These are phyloP conservation scores for Cordyceps fumosorosea DNA, from an alignment of 2,329 filamentous ascomycete species.

Conservation along the genomic window DNA sequence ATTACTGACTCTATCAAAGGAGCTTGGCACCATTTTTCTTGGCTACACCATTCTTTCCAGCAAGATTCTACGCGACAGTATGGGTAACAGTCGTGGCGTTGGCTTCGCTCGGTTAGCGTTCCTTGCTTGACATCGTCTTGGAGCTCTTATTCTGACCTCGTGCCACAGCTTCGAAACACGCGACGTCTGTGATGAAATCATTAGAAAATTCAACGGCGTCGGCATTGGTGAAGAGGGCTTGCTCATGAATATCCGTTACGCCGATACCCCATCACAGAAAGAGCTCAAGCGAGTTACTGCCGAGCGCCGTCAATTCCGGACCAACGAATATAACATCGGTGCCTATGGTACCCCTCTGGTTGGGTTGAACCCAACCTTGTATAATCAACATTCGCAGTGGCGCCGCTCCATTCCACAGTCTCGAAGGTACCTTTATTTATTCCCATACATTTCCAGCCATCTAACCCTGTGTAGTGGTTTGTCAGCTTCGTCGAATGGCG, in stretches of 20 bases:
- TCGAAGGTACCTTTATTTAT: slow-evolving; percentile 23
- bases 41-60: slow-evolving; percentile 83
- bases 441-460: neutral
- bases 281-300: slow-evolving; percentile 93
- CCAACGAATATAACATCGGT: slow-evolving; percentile 84
- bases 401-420: slow-evolving; percentile 25
- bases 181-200: slow-evolving; percentile 83
- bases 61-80: slow-evolving; percentile 87
- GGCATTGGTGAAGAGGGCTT: slow-evolving; percentile 70
- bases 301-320: slow-evolving; percentile 89
- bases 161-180: slow-evolving; percentile 72
- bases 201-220: slow-evolving; percentile 77
- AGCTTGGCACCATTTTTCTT: slow-evolving; percentile 70
- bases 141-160: slow-evolving; percentile 18
- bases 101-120: slow-evolving; percentile 81
- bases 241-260: slow-evolving; percentile 89
- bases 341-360: slow-evolving; percentile 59
- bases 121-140: neutral
- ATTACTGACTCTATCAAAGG: slow-evolving; percentile 36
- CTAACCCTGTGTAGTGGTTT: slow-evolving; percentile 18
- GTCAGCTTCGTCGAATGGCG: slow-evolving; percentile 25
- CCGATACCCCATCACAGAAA: slow-evolving; percentile 95
- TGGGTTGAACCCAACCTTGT: slow-evolving; percentile 39
- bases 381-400: slow-evolving; percentile 32
- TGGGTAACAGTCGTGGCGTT: slow-evolving; percentile 91